Conservation (phyloP, 2,329 filamentous ascomycete species). For the Diaporthe destruens region DNA sequence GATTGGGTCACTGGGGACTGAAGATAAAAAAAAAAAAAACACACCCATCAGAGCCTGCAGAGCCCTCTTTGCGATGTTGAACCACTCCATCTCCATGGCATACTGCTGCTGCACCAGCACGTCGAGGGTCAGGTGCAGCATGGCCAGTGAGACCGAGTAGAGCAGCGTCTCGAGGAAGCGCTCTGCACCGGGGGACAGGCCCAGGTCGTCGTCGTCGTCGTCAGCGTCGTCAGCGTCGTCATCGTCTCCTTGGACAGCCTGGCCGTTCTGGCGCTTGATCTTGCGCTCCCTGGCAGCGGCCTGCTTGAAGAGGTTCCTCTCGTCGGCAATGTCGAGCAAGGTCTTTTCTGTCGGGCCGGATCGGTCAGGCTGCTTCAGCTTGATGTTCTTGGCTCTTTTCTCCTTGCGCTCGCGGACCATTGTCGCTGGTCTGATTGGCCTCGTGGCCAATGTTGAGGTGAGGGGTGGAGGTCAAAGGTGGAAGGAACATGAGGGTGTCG, state of each 20-base stretch:
- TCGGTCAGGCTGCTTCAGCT: constrained; percentile 77
- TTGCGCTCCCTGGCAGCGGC: constrained; percentile 57
- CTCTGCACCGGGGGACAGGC: constrained; percentile 60
- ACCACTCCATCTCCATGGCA: constrained; percentile 74
- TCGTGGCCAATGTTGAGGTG: background rate
- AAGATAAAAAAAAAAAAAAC: constrained; percentile 43
- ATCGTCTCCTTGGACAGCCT: constrained; percentile 44
- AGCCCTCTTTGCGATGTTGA: constrained; percentile 64
- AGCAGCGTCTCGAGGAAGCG: constrained; percentile 68
- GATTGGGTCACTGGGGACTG: too few species aligned
- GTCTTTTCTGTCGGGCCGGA: constrained; percentile 73
- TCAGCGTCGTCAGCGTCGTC: constrained; percentile 43
- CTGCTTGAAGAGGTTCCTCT: constrained; percentile 69
- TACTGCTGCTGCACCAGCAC: constrained; percentile 85
- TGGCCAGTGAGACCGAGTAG: constrained; percentile 73
- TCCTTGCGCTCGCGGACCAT: constrained; percentile 67
- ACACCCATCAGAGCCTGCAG: constrained; percentile 66
- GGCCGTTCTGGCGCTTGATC: constrained; percentile 46
- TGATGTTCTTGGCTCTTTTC: constrained; percentile 64
- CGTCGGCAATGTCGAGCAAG: constrained; percentile 78
- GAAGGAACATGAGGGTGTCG: constrained; percentile 4
- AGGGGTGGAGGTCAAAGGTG: background rate
- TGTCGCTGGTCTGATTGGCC: background rate
- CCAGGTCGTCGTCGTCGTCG: constrained; percentile 47
- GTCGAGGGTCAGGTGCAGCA: constrained; percentile 83